phyloP scores from a whole-genome alignment of 2,329 filamentous ascomycete species.

The Fusarium citri region DNA sequence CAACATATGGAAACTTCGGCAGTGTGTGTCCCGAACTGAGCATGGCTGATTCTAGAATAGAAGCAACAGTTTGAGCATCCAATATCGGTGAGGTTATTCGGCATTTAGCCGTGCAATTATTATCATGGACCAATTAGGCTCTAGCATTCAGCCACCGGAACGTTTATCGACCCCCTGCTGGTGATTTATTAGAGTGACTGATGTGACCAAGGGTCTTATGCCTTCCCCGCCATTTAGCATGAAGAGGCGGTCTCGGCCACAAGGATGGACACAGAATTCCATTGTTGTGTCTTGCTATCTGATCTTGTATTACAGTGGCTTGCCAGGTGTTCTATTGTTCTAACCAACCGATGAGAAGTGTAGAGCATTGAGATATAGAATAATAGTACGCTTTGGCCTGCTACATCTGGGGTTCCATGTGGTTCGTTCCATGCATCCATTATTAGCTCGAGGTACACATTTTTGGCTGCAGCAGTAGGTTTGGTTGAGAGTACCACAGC shows the following conservation, averaged over 20 bases:
- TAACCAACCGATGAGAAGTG: background rate
- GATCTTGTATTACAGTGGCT: background rate
- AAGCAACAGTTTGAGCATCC: background rate
- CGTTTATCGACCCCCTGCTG: conserved; percentile 1
- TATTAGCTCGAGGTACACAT: conserved; percentile 3
- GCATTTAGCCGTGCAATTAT: background rate
- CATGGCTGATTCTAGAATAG: background rate
- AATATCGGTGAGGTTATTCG: background rate
- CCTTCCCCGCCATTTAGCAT: conserved; percentile 11
- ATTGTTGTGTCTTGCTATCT: background rate
- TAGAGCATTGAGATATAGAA: background rate
- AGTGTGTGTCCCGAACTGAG: background rate
- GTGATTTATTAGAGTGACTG: background rate
- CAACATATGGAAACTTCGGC: background rate
- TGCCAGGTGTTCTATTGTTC: background rate
- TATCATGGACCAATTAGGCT: conserved; percentile 51
- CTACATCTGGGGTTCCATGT: background rate
- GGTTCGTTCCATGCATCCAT: background rate
- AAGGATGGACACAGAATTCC: background rate
- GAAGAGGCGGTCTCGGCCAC: conserved; percentile 1
- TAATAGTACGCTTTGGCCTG: background rate
- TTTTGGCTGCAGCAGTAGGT: background rate
- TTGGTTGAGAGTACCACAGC: conserved; percentile 9
- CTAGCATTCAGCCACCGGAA: conserved; percentile 4
- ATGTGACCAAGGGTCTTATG: conserved; percentile 14